Percentiles rank a stretch among this genome's conserved stretches.
These are phyloP conservation scores for Termitomyces eurrhizus DNA, from an alignment of 768 basidiomycete genomes.

Conservation along the genomic window DNA sequence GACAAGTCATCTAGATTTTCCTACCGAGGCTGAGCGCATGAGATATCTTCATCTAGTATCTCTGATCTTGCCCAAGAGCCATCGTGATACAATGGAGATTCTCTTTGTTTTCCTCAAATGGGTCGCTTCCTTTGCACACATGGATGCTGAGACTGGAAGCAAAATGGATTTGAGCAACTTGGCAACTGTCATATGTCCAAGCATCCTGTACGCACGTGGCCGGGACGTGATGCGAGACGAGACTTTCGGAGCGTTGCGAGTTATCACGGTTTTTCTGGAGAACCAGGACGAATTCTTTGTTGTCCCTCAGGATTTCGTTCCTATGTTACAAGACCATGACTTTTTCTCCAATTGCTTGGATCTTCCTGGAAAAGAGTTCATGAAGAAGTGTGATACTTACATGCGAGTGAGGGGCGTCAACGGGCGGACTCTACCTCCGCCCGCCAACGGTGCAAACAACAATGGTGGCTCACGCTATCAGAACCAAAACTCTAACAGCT, in stretches of 20 bases:
- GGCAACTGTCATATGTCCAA: slow-evolving; percentile 97
- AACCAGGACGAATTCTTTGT: slow-evolving; percentile 93
- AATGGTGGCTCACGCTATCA: slow-evolving; percentile 40
- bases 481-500: slow-evolving; percentile 31
- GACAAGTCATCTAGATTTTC: slow-evolving; percentile 49
- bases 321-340: slow-evolving; percentile 87
- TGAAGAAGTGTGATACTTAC: slow-evolving; percentile 94
- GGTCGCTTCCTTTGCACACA: slow-evolving; percentile 98
- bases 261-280: slow-evolving; percentile 83
- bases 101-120: slow-evolving; percentile 98
- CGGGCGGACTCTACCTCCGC: slow-evolving; percentile 43
- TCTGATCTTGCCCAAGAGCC: slow-evolving; percentile 83
- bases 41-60: slow-evolving; percentile 84
- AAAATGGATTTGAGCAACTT: slow-evolving; percentile 98
- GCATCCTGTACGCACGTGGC: slow-evolving; percentile 88
- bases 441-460: slow-evolving; percentile 28
- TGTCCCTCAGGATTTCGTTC: slow-evolving; percentile 87
- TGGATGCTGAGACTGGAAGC: slow-evolving; percentile 95
- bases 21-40: slow-evolving; percentile 71
- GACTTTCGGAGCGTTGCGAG: slow-evolving; percentile 85
- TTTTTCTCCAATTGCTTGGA: slow-evolving; percentile 88
- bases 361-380: slow-evolving; percentile 88
- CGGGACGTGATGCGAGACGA: slow-evolving; percentile 88
- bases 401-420: slow-evolving; percentile 65
- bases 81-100: slow-evolving; percentile 97